Evolutionary conservation across 164 flowering plant species (phyloP).

Genomic region (Platanus orientalis): DNA sequence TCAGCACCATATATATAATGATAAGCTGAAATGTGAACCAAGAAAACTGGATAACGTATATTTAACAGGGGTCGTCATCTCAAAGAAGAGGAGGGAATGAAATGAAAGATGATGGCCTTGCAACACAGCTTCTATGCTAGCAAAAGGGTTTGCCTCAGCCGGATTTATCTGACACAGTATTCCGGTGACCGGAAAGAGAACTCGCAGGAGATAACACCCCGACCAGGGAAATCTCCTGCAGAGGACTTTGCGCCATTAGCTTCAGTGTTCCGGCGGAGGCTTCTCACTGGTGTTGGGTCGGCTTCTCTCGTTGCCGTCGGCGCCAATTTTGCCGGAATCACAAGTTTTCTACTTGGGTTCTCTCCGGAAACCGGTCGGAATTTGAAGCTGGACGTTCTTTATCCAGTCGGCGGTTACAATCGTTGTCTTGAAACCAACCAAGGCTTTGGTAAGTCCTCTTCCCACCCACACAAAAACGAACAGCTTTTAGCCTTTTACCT

Average conservation of each 20-base stretch:
- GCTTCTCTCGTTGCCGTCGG: slow-evolving; percentile 81
- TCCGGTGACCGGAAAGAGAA: slow-evolving; percentile 37
- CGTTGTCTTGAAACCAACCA: slow-evolving; percentile 62
- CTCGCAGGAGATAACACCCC: slow-evolving; percentile 4
- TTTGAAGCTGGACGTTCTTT: slow-evolving; percentile 75
- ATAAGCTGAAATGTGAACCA: neutral
- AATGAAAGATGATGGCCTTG: slow-evolving; percentile 23
- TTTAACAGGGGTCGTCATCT: no score
- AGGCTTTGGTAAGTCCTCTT: slow-evolving; percentile 64
- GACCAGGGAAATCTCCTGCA: slow-evolving; percentile 35
- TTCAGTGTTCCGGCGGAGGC: slow-evolving; percentile 51
- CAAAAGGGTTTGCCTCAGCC: slow-evolving; percentile 10
- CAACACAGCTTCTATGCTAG: slow-evolving; percentile 16
- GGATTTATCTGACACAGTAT: slow-evolving; percentile 25
- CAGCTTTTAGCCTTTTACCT: no score
- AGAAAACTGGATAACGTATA: neutral
- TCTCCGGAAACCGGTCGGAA: slow-evolving; percentile 66
- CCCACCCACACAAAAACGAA: no score
- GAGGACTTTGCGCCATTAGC: slow-evolving; percentile 62
- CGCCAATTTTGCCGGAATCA: slow-evolving; percentile 73
- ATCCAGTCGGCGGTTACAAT: slow-evolving; percentile 71
- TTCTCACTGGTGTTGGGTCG: slow-evolving; percentile 70
- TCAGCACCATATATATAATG: no score
- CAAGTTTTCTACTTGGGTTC: slow-evolving; percentile 73
- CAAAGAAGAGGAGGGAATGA: neutral